These are phyloP conservation scores for Millerago galiae DNA, from an alignment of 805 yeast species.

Conservation along the genomic window DNA sequence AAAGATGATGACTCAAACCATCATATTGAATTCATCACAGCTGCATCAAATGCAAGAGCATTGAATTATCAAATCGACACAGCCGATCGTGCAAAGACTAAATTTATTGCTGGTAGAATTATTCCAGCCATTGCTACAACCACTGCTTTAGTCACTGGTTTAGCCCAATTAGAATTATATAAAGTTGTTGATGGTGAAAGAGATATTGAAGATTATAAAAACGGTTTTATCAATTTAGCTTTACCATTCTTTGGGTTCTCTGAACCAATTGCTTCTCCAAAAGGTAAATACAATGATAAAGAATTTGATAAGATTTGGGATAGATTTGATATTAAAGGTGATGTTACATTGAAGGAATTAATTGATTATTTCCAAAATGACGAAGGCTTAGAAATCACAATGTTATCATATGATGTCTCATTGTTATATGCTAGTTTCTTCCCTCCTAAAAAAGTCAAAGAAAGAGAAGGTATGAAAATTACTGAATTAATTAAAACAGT, in stretches of 20 bases:
- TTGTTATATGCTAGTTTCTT: slow-evolving; percentile 87
- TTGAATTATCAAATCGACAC: slow-evolving; percentile 81
- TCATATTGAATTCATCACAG: slow-evolving; percentile 92
- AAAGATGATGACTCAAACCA: slow-evolving; percentile 96
- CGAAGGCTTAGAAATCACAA: slow-evolving; percentile 82
- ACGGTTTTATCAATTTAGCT: slow-evolving; percentile 88
- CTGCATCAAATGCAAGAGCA: slow-evolving; percentile 96
- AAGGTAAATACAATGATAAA: slow-evolving; percentile 73
- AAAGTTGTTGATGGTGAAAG: slow-evolving; percentile 76
- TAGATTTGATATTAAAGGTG: slow-evolving; percentile 76
- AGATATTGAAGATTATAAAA: slow-evolving; percentile 80
- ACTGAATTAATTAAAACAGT: slow-evolving; percentile 78
- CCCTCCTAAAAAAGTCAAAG: slow-evolving; percentile 85
- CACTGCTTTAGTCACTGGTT: slow-evolving; percentile 95
- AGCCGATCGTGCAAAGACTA: slow-evolving; percentile 85
- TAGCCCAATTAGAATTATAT: slow-evolving; percentile 85
- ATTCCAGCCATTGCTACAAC: slow-evolving; percentile 99
- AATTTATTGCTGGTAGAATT: slow-evolving; percentile 96
- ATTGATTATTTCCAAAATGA: slow-evolving; percentile 69
- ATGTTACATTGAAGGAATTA: slow-evolving; percentile 67
- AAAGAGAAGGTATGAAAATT: slow-evolving; percentile 59
- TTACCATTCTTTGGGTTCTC: slow-evolving; percentile 95
- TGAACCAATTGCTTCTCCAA: slow-evolving; percentile 85
- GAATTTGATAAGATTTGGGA: slow-evolving; percentile 92
- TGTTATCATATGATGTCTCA: slow-evolving; percentile 89